These are phyloP conservation scores for Cydonia oblonga DNA, from an alignment of 331 rosid genomes.

Conservation along the genomic window DNA sequence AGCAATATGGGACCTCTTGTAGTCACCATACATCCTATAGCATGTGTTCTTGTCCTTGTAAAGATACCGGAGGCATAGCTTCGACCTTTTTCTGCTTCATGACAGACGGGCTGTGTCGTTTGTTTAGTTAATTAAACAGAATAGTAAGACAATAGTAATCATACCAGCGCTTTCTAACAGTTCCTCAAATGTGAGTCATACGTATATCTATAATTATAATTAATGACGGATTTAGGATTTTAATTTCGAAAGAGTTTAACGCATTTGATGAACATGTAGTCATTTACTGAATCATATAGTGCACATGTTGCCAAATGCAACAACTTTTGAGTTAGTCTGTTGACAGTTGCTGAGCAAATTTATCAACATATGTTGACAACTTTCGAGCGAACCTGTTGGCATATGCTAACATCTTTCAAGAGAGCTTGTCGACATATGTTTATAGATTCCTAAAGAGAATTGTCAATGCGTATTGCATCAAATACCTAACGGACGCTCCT, in stretches of 20 bases:
- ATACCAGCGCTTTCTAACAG: no score
- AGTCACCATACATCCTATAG: background rate
- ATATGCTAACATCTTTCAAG: no score
- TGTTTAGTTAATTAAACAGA: no score
- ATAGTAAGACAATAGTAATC: background rate
- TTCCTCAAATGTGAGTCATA: no score
- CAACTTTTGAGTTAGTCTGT: background rate
- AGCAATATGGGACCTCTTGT: background rate
- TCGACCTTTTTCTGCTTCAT: background rate
- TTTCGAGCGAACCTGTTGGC: no score
- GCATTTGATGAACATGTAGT: background rate
- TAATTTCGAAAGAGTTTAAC: no score
- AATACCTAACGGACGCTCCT: background rate
- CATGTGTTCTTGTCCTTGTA: slow-evolving; percentile 1
- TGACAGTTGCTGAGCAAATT: no score
- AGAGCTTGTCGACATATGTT: background rate
- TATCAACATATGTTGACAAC: no score
- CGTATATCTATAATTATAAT: no score
- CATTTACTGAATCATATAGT: background rate
- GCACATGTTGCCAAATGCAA: background rate
- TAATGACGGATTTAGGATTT: background rate
- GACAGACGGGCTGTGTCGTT: background rate
- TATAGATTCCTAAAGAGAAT: no score
- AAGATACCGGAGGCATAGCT: background rate
- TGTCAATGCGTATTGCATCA: background rate